A percentile compares a stretch with the other conserved stretches of the same genome.
Evolutionary conservation across 768 basidiomycete genomes (phyloP).

Genomic region (Candolleomyces aberdarensis): DNA sequence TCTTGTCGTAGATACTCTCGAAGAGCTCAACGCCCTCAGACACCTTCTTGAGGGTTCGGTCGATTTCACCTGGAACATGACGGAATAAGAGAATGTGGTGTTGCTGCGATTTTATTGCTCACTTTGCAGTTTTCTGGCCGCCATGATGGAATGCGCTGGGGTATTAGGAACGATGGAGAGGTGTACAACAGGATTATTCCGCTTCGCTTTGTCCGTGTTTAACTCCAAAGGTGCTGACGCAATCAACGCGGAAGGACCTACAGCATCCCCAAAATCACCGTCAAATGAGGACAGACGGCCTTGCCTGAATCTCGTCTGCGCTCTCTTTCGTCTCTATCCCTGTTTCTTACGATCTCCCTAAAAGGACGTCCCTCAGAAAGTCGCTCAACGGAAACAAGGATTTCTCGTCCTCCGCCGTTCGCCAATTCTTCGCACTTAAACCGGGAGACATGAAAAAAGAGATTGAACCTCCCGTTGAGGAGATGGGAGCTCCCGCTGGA

Average conservation of each 20-base stretch:
- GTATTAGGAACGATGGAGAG: background rate
- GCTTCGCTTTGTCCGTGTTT: too few species aligned
- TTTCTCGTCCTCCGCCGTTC: too few species aligned
- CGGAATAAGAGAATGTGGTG: background rate
- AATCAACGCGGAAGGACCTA: too few species aligned
- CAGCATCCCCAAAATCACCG: too few species aligned
- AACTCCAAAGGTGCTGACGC: too few species aligned
- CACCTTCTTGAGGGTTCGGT: constrained; percentile 97
- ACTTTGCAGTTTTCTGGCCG: constrained; percentile 90
- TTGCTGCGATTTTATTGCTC: constrained; percentile 7
- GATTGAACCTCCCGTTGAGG: constrained; percentile 53
- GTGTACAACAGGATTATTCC: background rate
- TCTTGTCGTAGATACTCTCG: constrained; percentile 96
- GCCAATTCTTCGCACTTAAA: constrained; percentile 79
- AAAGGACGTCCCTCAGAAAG: constrained; percentile 83
- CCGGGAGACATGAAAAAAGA: constrained; percentile 82
- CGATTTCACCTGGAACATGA: constrained; percentile 80
- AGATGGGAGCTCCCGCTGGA: constrained; percentile 51
- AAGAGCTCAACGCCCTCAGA: constrained; percentile 93
- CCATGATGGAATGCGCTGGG: constrained; percentile 51
- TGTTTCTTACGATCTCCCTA: constrained; percentile 7
- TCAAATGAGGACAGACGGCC: too few species aligned
- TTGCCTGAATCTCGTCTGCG: constrained; percentile 1
- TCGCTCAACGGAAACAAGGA: constrained; percentile 71
- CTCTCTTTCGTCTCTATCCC: background rate